Percentiles rank a stretch among this genome's conserved stretches.
Evolutionary conservation across 257 asterid species (phyloP).

Genomic region (Fraxinus quadrangulata): DNA sequence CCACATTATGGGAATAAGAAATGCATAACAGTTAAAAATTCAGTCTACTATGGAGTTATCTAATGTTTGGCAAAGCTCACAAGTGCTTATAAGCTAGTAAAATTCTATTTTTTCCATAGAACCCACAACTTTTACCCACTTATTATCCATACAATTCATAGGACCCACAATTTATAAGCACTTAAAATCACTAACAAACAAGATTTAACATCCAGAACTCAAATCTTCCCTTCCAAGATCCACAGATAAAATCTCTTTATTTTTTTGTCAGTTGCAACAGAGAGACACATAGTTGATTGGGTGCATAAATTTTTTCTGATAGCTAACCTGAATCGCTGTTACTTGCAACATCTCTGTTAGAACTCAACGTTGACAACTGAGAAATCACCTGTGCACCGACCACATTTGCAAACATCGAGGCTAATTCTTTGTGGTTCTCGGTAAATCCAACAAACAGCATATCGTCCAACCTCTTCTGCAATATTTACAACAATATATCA

Average conservation of each 20-base stretch:
- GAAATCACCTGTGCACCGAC: slow-evolving; percentile 95
- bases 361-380: slow-evolving; percentile 49
- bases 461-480: slow-evolving; percentile 85
- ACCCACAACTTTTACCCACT: no score
- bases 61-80: no score
- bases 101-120: no score
- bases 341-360: slow-evolving; percentile 35
- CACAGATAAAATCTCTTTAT: slow-evolving; percentile 7
- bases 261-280: not conserved
- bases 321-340: slow-evolving; percentile 50
- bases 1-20: slow-evolving; percentile 14
- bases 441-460: slow-evolving; percentile 96
- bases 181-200: no score
- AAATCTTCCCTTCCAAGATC: not conserved
- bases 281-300: not conserved
- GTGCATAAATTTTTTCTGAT: not conserved
- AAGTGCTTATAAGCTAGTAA: no score
- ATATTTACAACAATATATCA: slow-evolving; percentile 46
- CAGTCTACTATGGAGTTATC: not conserved
- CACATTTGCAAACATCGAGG: slow-evolving; percentile 81
- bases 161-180: no score
- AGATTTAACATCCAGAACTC: not conserved
- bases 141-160: no score
- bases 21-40: slow-evolving; percentile 15
- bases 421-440: slow-evolving; percentile 90